A percentile compares a stretch with the other conserved stretches of the same genome.
These are phyloP conservation scores for Asterionellopsis glacialis DNA, from an alignment of 108 stramenopile genomes.

Conservation along the genomic window DNA sequence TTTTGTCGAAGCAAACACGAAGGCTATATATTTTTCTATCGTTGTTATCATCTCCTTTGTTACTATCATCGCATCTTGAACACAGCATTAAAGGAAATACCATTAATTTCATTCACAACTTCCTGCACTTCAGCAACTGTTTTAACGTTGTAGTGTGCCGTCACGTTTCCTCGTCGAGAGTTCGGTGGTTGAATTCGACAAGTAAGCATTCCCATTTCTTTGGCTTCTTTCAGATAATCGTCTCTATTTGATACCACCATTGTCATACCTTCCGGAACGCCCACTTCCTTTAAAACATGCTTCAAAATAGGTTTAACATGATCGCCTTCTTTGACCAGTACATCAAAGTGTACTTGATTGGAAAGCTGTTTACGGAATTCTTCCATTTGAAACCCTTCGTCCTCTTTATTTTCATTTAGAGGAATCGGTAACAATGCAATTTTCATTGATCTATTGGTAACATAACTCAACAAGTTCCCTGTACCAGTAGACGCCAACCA, in stretches of 20 bases:
- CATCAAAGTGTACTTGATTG: constrained; percentile 34
- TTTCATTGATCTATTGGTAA: constrained; percentile 64
- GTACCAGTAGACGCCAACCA: constrained; percentile 81
- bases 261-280: constrained; percentile 33
- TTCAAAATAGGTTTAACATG: constrained; percentile 4
- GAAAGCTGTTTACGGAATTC: constrained; percentile 60
- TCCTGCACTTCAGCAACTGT: constrained; percentile 57
- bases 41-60: no score
- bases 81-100: constrained; percentile 67
- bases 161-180: constrained; percentile 61
- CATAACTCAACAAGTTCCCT: constrained; percentile 53
- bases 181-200: constrained; percentile 60
- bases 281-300: constrained; percentile 24
- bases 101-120: constrained; percentile 81
- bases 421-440: constrained; percentile 68
- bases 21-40: no score
- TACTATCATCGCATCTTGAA: not conserved
- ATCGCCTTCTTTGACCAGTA: constrained; percentile 18
- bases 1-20: no score
- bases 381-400: constrained; percentile 41
- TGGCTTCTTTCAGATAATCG: constrained; percentile 63
- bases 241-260: constrained; percentile 77
- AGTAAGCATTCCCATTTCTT: constrained; percentile 67
- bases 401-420: constrained; percentile 18
- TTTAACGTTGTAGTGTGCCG: constrained; percentile 64